These are phyloP conservation scores for Spergularia marina DNA, from an alignment of 148 eudicot species.

Conservation along the genomic window DNA sequence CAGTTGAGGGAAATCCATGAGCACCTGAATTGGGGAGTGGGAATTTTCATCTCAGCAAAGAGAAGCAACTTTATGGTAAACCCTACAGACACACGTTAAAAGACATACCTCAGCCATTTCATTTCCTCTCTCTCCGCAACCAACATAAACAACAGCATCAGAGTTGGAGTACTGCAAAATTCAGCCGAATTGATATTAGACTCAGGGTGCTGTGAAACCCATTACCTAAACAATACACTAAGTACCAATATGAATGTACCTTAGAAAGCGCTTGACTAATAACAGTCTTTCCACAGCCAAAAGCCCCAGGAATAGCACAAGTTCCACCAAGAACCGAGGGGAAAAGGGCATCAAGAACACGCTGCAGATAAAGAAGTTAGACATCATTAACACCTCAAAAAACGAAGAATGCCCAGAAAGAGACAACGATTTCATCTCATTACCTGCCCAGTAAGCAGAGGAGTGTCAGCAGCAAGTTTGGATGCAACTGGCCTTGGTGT, in stretches of 20 bases:
- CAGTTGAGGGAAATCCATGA: constrained; percentile 99
- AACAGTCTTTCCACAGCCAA: constrained; percentile 99
- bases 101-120: constrained; percentile 97
- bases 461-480: constrained; percentile 99
- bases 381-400: constrained; percentile 16
- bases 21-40: constrained; percentile 50
- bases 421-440: constrained; percentile 10
- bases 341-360: constrained; percentile 99
- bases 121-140: constrained; percentile 99
- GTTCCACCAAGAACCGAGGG: constrained; percentile 99
- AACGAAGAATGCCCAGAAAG: not conserved
- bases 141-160: constrained; percentile 98
- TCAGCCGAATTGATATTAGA: constrained; percentile 9
- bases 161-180: constrained; percentile 90
- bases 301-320: constrained; percentile 99
- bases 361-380: constrained; percentile 41
- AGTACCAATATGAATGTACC: constrained; percentile 34
- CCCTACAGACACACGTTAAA: not conserved
- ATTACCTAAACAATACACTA: constrained; percentile 1
- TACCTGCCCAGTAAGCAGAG: constrained; percentile 98
- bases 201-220: not conserved
- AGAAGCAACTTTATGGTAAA: constrained; percentile 10
- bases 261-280: constrained; percentile 99
- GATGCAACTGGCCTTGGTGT: constrained; percentile 95
- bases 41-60: constrained; percentile 9